Percentiles rank a stretch among this genome's conserved stretches.
Conservation (phyloP, 768 basidiomycete species). For the Panaeolus cyanescens region DNA sequence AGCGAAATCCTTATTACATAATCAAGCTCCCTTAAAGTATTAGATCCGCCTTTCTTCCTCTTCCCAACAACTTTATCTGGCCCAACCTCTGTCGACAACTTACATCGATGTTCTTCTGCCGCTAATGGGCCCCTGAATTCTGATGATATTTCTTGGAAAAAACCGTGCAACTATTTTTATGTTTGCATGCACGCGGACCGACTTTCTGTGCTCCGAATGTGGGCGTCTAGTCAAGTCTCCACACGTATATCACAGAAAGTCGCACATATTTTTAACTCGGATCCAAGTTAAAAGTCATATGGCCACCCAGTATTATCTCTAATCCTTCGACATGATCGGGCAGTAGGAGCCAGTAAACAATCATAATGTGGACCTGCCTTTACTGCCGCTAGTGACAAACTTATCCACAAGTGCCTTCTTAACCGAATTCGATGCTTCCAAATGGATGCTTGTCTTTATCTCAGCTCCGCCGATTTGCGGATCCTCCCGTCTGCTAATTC, state of each 20-base stretch:
- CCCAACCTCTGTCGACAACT: too few species aligned
- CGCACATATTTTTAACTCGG: not conserved
- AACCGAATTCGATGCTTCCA: conserved; percentile 1
- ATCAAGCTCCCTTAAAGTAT: too few species aligned
- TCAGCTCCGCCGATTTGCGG: not conserved
- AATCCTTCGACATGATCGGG: not conserved
- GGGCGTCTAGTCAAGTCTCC: not conserved
- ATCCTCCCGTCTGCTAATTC: conserved; percentile 1
- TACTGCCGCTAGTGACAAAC: not conserved
- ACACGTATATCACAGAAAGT: not conserved
- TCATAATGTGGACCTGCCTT: not conserved
- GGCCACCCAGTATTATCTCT: not conserved
- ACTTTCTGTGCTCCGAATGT: not conserved
- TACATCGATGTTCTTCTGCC: too few species aligned
- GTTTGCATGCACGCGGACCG: too few species aligned
- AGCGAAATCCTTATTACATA: too few species aligned
- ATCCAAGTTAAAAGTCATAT: not conserved
- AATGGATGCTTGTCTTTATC: not conserved
- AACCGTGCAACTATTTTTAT: too few species aligned
- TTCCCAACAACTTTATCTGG: too few species aligned
- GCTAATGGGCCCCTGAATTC: too few species aligned
- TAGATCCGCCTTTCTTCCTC: too few species aligned
- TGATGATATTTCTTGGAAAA: too few species aligned
- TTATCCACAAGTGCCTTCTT: not conserved
- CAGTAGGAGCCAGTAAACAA: not conserved